phyloP scores from a whole-genome alignment of 2,329 filamentous ascomycete species.

The Colletotrichum sp. region DNA sequence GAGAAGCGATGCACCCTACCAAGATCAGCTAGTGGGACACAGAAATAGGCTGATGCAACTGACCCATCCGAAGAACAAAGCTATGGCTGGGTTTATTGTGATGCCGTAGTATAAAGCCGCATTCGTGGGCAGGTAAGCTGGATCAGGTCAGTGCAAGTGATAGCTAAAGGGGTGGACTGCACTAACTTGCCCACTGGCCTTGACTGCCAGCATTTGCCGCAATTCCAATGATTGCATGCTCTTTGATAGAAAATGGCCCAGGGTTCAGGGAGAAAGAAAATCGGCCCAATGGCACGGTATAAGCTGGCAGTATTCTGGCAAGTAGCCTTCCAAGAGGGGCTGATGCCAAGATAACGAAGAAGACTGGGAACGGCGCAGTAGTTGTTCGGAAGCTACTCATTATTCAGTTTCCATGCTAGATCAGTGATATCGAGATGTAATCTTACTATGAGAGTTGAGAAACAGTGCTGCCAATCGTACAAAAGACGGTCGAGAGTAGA shows the following conservation, averaged over 20 bases:
- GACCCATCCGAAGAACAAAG: constrained; percentile 64
- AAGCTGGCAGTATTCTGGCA: constrained; percentile 52
- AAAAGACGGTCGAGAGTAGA: constrained; percentile 46
- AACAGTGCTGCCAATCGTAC: neutral
- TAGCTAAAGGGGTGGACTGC: rapidly evolving
- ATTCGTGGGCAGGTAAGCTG: constrained; percentile 33
- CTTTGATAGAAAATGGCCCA: constrained; percentile 61
- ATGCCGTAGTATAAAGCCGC: constrained; percentile 62
- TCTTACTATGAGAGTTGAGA: constrained; percentile 14
- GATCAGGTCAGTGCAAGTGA: neutral
- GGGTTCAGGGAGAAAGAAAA: constrained; percentile 60
- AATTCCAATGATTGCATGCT: constrained; percentile 62
- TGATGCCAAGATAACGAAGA: constrained; percentile 65
- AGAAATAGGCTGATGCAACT: constrained; percentile 59
- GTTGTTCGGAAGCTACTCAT: constrained; percentile 64
- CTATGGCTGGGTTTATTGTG: constrained; percentile 55
- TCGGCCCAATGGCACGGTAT: constrained; percentile 50
- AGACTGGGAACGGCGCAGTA: constrained; percentile 62
- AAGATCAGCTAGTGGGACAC: neutral
- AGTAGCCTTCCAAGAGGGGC: constrained; percentile 60
- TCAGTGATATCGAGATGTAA: rapidly evolving
- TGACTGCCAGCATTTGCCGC: constrained; percentile 40
- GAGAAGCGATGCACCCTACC: constrained; percentile 4
- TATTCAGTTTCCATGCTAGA: constrained; percentile 30
- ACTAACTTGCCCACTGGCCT: constrained; percentile 17